These are phyloP conservation scores for Breynia disticha DNA, from an alignment of 441 rosid species.

Conservation along the genomic window DNA sequence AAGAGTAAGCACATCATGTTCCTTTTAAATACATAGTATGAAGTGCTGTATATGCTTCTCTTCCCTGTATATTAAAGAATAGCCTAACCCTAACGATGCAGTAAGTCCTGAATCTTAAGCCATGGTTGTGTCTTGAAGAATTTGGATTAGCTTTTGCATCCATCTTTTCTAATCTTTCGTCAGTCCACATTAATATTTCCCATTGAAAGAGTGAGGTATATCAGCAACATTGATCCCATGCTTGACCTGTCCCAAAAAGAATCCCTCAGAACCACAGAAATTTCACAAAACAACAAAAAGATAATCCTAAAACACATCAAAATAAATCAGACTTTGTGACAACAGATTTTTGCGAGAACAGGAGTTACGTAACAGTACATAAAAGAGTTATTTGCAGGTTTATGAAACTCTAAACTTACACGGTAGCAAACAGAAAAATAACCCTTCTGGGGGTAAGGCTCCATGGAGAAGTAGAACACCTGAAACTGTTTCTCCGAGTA, in stretches of 20 bases:
- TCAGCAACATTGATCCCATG: constrained; percentile 78
- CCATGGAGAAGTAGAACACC: constrained; percentile 49
- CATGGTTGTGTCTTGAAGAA: neutral
- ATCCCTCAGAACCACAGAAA: neutral
- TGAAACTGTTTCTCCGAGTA: constrained; percentile 52
- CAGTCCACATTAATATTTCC: constrained; percentile 21
- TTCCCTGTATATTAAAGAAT: too few species aligned
- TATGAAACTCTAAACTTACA: constrained; percentile 39
- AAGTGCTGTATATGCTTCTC: too few species aligned
- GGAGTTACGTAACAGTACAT: too few species aligned
- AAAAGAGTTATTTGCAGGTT: neutral
- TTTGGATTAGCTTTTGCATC: neutral
- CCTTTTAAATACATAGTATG: too few species aligned
- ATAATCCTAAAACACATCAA: neutral
- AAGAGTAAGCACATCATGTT: too few species aligned
- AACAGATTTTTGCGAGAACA: too few species aligned
- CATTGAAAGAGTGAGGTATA: constrained; percentile 71
- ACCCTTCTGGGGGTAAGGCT: constrained; percentile 70
- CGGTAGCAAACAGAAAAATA: constrained; percentile 74
- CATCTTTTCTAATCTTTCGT: neutral
- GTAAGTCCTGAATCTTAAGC: too few species aligned
- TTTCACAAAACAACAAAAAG: neutral
- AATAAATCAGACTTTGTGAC: too few species aligned
- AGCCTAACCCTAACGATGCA: too few species aligned
- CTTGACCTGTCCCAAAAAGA: constrained; percentile 58